phyloP scores from a whole-genome alignment of 1,284 basidiomycete genomes.

The Polyporus tsugae region DNA sequence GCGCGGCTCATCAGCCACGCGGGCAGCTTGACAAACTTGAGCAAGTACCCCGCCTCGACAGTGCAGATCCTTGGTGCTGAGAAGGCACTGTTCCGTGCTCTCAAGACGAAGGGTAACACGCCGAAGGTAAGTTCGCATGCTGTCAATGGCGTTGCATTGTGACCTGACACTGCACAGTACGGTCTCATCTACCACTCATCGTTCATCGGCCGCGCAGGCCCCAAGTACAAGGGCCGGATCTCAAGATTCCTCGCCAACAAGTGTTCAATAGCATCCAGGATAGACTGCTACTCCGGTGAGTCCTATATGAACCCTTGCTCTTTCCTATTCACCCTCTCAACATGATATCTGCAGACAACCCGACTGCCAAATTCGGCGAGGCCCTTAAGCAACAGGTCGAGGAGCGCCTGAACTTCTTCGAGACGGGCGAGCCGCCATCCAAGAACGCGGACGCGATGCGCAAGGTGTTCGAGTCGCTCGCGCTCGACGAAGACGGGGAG shows the following conservation, averaged over 20 bases:
- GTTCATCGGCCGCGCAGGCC: conserved; percentile 94
- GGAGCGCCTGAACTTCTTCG: conserved; percentile 95
- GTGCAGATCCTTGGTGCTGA: conserved; percentile 99
- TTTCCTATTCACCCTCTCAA: background rate
- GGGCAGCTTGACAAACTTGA: conserved; percentile 96
- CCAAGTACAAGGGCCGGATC: conserved; percentile 98
- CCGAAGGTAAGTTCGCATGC: conserved; percentile 75
- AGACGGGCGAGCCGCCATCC: conserved; percentile 83
- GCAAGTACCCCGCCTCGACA: conserved; percentile 98
- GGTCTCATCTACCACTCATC: conserved; percentile 94
- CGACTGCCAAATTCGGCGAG: conserved; percentile 94
- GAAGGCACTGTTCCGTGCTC: conserved; percentile 96
- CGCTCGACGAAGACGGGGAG: conserved; percentile 71
- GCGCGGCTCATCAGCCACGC: conserved; percentile 97
- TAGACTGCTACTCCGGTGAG: conserved; percentile 95
- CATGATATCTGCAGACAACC: conserved; percentile 63
- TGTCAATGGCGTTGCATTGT: background rate
- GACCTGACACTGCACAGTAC: conserved; percentile 60
- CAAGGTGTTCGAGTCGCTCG: conserved; percentile 86
- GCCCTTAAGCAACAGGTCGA: conserved; percentile 95
- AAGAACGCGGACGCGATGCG: conserved; percentile 92
- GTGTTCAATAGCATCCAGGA: conserved; percentile 96
- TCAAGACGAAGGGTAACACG: conserved; percentile 99
- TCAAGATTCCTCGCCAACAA: conserved; percentile 99
- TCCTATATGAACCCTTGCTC: conserved; percentile 10